Conservation (phyloP, 805 yeast species). For the Cyberlindnera sargentensis region DNA sequence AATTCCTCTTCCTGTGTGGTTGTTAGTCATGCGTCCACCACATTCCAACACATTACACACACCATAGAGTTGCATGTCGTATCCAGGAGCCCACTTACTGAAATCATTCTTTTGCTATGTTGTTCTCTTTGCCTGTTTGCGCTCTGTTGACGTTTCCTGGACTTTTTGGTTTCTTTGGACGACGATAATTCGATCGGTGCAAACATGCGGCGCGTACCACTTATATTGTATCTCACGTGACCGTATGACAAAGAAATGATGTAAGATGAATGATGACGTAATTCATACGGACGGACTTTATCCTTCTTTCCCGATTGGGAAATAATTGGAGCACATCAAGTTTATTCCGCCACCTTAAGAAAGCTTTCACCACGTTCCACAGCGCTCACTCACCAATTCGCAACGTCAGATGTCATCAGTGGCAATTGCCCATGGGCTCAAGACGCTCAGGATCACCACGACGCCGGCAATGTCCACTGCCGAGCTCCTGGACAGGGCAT, state of each 20-base stretch:
- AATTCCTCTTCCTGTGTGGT: constrained; percentile 11
- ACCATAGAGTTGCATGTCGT: too few relatives aligned
- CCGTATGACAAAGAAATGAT: too few relatives aligned
- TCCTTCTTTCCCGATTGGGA: too few relatives aligned
- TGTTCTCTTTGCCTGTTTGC: not conserved
- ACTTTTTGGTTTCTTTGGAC: not conserved
- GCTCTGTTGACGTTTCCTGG: not conserved
- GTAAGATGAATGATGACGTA: too few relatives aligned
- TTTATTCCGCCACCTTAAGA: too few relatives aligned
- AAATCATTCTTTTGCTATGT: not conserved
- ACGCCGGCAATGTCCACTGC: constrained; percentile 30
- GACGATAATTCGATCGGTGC: too few relatives aligned
- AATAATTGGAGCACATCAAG: too few relatives aligned
- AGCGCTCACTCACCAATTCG: too few relatives aligned
- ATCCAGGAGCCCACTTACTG: constrained; percentile 1
- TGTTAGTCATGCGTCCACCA: constrained; percentile 1
- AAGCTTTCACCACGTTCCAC: too few relatives aligned
- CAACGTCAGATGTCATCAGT: constrained; percentile 29
- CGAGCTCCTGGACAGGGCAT: constrained; percentile 30
- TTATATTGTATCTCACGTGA: too few relatives aligned
- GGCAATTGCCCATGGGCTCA: constrained; percentile 28
- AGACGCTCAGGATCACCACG: constrained; percentile 27
- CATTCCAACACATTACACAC: not conserved
- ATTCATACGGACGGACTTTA: too few relatives aligned
- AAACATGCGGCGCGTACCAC: too few relatives aligned